Evolutionary conservation across 768 basidiomycete species (phyloP).

Genomic region (Macrolepiota albuminosa): DNA sequence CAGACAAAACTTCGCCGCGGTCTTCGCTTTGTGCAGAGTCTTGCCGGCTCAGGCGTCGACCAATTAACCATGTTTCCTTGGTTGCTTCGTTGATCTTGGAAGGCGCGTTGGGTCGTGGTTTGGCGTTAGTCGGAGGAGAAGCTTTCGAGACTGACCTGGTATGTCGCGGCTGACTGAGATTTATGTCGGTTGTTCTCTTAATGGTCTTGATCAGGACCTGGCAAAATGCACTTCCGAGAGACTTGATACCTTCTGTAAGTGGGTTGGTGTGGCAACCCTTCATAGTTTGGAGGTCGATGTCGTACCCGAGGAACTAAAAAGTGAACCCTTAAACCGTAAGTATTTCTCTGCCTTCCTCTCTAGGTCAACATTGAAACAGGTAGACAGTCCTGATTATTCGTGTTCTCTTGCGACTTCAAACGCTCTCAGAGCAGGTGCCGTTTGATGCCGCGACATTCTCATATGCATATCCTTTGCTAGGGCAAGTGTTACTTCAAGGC

Average conservation of each 20-base stretch:
- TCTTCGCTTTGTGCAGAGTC: conserved; percentile 57
- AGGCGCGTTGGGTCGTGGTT: conserved; percentile 58
- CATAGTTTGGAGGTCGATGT: conserved; percentile 61
- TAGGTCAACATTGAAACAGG: background rate
- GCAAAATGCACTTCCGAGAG: conserved; percentile 71
- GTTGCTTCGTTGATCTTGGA: conserved; percentile 59
- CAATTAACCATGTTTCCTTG: conserved; percentile 54
- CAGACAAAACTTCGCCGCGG: conserved; percentile 60
- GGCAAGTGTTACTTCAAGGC: conserved; percentile 60
- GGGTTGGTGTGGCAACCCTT: conserved; percentile 82
- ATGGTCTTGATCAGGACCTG: conserved; percentile 43
- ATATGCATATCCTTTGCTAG: too few relatives aligned
- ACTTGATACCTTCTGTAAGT: conserved; percentile 59
- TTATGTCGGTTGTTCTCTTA: background rate
- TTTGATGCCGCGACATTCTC: too few relatives aligned
- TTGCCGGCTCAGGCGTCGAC: conserved; percentile 47
- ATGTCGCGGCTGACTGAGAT: conserved; percentile 20
- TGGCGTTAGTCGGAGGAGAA: conserved; percentile 52
- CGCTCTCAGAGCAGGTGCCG: too few relatives aligned
- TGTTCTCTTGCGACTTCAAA: too few relatives aligned
- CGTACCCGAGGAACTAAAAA: conserved; percentile 68
- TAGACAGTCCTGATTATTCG: conserved; percentile 69
- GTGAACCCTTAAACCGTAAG: conserved; percentile 66
- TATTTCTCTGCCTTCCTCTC: background rate
- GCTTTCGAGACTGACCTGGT: conserved; percentile 82